A percentile compares a stretch with the other conserved stretches of the same genome.
phyloP scores from a whole-genome alignment of 306 rosid species.

The Casuarina glauca region DNA sequence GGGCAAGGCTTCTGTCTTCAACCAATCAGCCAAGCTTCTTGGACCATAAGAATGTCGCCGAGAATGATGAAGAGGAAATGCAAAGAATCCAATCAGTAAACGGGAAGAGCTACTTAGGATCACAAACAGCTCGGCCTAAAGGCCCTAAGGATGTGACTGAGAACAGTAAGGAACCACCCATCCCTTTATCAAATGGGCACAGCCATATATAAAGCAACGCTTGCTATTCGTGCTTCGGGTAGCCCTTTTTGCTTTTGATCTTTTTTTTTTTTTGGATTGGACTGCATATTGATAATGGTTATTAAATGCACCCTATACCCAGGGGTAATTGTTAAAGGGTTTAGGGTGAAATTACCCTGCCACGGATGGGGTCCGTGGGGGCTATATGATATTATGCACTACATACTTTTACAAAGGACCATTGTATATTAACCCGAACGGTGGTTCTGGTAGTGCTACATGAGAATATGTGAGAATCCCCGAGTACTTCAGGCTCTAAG shows the following conservation, averaged over 20 bases:
- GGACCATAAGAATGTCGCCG: conserved; percentile 29
- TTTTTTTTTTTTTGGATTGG: not conserved
- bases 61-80: conserved; percentile 18
- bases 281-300: conserved; percentile 13
- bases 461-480: not conserved
- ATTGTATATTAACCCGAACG: not conserved
- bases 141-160: not conserved
- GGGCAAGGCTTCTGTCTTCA: conserved; percentile 70
- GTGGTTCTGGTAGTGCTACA: not conserved
- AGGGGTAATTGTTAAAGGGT: not conserved
- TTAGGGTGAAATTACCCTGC: not conserved
- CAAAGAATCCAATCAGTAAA: conserved; percentile 8
- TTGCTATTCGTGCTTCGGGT: not conserved
- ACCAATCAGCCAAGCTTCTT: conserved; percentile 71
- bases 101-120: conserved; percentile 22
- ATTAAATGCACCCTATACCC: conserved; percentile 12
- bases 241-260: not conserved
- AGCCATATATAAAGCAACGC: not conserved
- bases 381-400: not conserved
- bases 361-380: not conserved
- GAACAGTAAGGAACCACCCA: not conserved
- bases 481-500: not conserved
- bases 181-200: not conserved
- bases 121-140: not conserved
- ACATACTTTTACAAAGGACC: not conserved